Percentiles rank a stretch among this genome's conserved stretches.
phyloP scores from a whole-genome alignment of 345 rosid genomes.

The Pugionium dolabratum region DNA sequence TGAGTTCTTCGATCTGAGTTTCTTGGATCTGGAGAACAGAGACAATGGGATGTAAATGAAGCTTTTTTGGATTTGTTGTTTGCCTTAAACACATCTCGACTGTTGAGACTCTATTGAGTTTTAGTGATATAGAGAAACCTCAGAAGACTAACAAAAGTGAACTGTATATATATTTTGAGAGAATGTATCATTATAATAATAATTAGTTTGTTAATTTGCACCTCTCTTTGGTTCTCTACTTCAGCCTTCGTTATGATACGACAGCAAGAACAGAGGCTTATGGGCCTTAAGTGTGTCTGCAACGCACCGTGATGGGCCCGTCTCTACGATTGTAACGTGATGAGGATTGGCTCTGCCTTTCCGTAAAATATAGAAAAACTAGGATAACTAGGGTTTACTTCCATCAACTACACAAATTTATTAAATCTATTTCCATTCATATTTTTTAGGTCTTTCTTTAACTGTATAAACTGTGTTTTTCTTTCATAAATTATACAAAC shows the following conservation, averaged over 20 bases:
- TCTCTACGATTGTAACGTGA: neutral
- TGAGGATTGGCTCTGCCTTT: too few species aligned
- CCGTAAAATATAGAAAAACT: too few species aligned
- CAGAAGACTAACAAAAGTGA: neutral
- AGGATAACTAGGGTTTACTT: too few species aligned
- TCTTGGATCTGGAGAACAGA: conserved; percentile 25
- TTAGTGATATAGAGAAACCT: conserved; percentile 29
- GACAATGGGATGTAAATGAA: neutral
- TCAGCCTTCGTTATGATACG: neutral
- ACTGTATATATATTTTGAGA: conserved; percentile 12
- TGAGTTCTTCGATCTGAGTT: conserved; percentile 24
- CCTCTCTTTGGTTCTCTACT: neutral
- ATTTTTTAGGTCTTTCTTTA: too few species aligned
- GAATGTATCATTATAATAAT: neutral
- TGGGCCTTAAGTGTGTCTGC: neutral
- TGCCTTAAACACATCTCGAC: neutral
- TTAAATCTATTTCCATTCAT: too few species aligned
- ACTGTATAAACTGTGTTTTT: too few species aligned
- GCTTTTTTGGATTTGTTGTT: neutral
- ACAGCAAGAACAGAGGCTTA: neutral
- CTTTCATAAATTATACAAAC: too few species aligned
- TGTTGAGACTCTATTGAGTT: conserved; percentile 32
- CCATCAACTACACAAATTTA: too few species aligned
- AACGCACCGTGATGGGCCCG: neutral
- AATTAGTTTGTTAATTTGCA: neutral